Evolutionary conservation across 1,139 yeast species (phyloP).

Genomic region (Pneumocystis carinii): DNA sequence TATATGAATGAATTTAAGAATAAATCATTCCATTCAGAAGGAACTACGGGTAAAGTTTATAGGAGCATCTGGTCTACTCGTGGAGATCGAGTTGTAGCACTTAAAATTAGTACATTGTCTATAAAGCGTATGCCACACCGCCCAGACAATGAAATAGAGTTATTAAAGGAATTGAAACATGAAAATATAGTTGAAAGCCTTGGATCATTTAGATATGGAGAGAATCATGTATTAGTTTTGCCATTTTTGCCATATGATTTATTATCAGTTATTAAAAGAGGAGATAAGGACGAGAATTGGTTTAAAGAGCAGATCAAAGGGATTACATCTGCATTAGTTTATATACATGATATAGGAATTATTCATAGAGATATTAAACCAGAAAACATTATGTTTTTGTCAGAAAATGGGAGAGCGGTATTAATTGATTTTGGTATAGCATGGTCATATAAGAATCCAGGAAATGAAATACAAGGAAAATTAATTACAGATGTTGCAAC

Average conservation of each 20-base stretch:
- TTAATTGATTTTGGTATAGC: slow-evolving; percentile 1
- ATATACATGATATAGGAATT: slow-evolving; percentile 88
- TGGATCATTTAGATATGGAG: not conserved
- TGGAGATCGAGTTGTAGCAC: not conserved
- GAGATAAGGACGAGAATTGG: not conserved
- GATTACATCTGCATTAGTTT: slow-evolving; percentile 36
- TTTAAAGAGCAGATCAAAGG: not conserved
- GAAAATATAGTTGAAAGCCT: not conserved
- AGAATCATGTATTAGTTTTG: not conserved
- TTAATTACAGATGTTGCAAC: slow-evolving; percentile 1
- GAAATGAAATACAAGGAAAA: not conserved
- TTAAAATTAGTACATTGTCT: not conserved
- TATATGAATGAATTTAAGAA: not conserved
- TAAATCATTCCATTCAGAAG: not conserved
- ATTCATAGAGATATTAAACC: slow-evolving; percentile 96
- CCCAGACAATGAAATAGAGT: not conserved
- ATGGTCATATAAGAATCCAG: not conserved
- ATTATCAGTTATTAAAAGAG: not conserved
- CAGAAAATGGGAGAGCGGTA: not conserved
- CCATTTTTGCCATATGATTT: not conserved
- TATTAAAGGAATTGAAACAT: not conserved
- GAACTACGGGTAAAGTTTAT: not conserved
- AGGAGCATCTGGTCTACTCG: not conserved
- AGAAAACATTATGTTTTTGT: slow-evolving; percentile 57
- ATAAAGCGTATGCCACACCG: not conserved